Percentiles rank a stretch among this genome's conserved stretches.
Conservation (phyloP, 75 land plant species). For the Cryptomeria japonica region DNA sequence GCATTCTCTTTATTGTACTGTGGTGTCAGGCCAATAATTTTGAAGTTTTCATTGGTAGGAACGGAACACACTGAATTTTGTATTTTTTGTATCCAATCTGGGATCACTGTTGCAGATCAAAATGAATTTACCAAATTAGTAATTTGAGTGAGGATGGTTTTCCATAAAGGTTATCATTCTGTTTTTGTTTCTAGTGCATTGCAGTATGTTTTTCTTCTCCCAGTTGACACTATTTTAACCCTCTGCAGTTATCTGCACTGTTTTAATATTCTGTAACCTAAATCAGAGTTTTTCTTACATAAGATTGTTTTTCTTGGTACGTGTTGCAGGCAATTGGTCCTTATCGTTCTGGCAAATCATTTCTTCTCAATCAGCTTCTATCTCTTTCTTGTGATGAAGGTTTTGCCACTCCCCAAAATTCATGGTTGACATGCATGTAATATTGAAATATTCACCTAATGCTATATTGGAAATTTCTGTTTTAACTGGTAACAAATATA, state of each 20-base stretch:
- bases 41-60: not conserved
- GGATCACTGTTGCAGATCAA: not conserved
- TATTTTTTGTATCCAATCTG: not conserved
- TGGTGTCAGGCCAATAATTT: not conserved
- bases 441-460: not conserved
- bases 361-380: conserved; percentile 86
- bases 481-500: not conserved
- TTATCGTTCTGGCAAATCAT: conserved; percentile 92
- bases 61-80: not conserved
- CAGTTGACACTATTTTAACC: not conserved
- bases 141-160: not conserved
- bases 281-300: not conserved
- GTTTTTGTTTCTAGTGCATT: not conserved
- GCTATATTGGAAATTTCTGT: not conserved
- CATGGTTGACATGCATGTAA: not conserved
- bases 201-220: conserved; percentile 6
- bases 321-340: conserved; percentile 84
- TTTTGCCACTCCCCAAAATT: conserved; percentile 17
- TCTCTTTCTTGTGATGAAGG: conserved; percentile 87
- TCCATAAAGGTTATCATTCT: not conserved
- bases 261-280: conserved; percentile 13
- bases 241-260: not conserved
- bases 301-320: conserved; percentile 12
- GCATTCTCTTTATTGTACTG: not conserved
- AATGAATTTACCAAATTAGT: not conserved